These are phyloP conservation scores for Chenopodium suecicum DNA, from an alignment of 148 eudicot genomes.

Conservation along the genomic window DNA sequence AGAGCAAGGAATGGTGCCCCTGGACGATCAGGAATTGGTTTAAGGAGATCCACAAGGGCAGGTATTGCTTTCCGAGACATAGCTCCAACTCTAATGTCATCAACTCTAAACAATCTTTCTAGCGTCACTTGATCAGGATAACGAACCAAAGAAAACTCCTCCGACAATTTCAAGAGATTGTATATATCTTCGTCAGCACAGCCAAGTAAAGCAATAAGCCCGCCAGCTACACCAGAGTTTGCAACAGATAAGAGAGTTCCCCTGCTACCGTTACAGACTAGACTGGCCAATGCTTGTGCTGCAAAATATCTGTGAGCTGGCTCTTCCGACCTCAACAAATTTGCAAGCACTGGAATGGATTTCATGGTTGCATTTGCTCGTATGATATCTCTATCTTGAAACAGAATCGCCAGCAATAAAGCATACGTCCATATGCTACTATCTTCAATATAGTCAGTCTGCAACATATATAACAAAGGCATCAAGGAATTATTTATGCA, in stretches of 20 bases:
- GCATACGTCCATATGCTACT: slow-evolving; percentile 82
- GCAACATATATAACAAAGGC: slow-evolving; percentile 28
- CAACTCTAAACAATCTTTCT: slow-evolving; percentile 92
- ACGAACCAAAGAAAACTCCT: slow-evolving; percentile 68
- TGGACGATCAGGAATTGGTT: slow-evolving; percentile 96
- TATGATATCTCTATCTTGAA: slow-evolving; percentile 90
- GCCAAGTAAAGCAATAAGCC: slow-evolving; percentile 83
- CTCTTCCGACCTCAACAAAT: slow-evolving; percentile 79
- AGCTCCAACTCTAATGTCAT: slow-evolving; percentile 92
- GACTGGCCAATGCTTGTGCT: slow-evolving; percentile 89
- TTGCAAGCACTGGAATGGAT: slow-evolving; percentile 71
- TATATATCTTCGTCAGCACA: slow-evolving; percentile 85
- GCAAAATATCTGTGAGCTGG: slow-evolving; percentile 84
- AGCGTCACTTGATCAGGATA: slow-evolving; percentile 96
- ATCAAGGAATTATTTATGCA: slow-evolving; percentile 5
- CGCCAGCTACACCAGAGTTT: slow-evolving; percentile 85
- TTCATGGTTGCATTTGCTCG: slow-evolving; percentile 79
- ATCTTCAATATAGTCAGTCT: slow-evolving; percentile 67
- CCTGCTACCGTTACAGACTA: slow-evolving; percentile 92
- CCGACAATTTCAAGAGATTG: slow-evolving; percentile 75
- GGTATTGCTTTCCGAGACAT: slow-evolving; percentile 95
- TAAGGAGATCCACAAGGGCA: slow-evolving; percentile 88
- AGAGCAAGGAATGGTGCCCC: slow-evolving; percentile 93
- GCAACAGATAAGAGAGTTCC: slow-evolving; percentile 96
- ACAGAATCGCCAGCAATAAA: slow-evolving; percentile 74